phyloP scores from a whole-genome alignment of 176 grass and related monocot genomes.

The Alopecurus myosuroides region DNA sequence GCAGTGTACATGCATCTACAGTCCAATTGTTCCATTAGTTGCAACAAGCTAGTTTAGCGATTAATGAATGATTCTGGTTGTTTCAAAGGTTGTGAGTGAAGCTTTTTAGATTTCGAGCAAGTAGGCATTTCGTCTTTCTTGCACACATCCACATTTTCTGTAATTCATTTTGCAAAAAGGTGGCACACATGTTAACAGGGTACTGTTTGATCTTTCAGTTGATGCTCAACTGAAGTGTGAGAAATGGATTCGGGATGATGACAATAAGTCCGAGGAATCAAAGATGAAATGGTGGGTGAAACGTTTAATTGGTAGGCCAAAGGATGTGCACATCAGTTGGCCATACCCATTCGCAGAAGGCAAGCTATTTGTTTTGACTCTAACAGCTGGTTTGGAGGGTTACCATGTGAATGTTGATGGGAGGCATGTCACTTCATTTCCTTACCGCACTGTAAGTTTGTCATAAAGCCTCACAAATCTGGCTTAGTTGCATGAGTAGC shows the following conservation, averaged over 20 bases:
- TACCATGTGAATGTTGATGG: conserved; percentile 96
- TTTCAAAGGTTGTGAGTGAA: not conserved
- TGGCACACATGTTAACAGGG: not conserved
- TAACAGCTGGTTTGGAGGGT: conserved; percentile 91
- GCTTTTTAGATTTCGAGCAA: not conserved
- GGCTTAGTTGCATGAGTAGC: not conserved
- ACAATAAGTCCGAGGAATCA: conserved; percentile 48
- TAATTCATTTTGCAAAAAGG: not conserved
- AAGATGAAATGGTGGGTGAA: conserved; percentile 91
- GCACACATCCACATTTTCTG: not conserved
- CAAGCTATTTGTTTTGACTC: conserved; percentile 88
- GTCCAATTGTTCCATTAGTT: not conserved
- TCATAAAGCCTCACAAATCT: not conserved
- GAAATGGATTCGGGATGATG: conserved; percentile 80
- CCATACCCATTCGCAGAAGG: conserved; percentile 87
- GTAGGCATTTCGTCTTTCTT: not conserved
- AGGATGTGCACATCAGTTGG: conserved; percentile 76
- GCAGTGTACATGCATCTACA: not conserved
- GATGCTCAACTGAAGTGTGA: conserved; percentile 87
- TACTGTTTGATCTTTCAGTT: conserved; percentile 47
- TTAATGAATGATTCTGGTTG: not conserved
- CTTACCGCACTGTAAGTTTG: conserved; percentile 88
- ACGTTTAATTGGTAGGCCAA: conserved; percentile 62
- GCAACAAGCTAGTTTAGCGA: not conserved
- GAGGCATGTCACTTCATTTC: conserved; percentile 81